Percentiles rank a stretch among this genome's conserved stretches.
phyloP scores from a whole-genome alignment of 345 rosid species.

The Psidium friedrichsthalianum region DNA sequence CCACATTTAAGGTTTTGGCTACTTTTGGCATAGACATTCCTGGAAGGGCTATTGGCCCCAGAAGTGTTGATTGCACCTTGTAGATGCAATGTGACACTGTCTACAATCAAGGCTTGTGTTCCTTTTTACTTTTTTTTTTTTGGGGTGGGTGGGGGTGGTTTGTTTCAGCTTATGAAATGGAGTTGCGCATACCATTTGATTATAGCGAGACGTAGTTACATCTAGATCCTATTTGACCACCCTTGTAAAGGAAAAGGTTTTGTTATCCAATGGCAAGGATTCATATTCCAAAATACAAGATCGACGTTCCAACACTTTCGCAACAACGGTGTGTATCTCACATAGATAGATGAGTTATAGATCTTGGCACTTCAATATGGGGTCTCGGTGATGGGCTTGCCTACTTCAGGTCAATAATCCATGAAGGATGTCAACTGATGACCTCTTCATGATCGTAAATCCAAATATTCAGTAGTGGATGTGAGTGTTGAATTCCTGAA shows the following conservation, averaged over 20 bases:
- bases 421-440: neutral
- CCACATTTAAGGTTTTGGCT: neutral
- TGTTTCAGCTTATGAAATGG: neutral
- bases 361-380: neutral
- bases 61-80: neutral
- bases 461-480: neutral
- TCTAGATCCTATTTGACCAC: neutral
- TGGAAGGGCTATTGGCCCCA: neutral
- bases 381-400: accelerated
- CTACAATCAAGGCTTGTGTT: neutral
- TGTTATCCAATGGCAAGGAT: neutral
- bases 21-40: neutral
- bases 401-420: neutral
- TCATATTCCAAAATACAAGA: neutral
- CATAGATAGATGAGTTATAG: neutral
- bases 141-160: neutral
- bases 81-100: neutral
- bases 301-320: neutral
- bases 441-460: neutral
- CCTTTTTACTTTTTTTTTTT: neutral
- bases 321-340: neutral
- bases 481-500: neutral
- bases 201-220: neutral
- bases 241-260: neutral
- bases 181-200: neutral